Evolutionary conservation across 2,329 filamentous ascomycete species (phyloP).

Genomic region (Ramularia endophylla): DNA sequence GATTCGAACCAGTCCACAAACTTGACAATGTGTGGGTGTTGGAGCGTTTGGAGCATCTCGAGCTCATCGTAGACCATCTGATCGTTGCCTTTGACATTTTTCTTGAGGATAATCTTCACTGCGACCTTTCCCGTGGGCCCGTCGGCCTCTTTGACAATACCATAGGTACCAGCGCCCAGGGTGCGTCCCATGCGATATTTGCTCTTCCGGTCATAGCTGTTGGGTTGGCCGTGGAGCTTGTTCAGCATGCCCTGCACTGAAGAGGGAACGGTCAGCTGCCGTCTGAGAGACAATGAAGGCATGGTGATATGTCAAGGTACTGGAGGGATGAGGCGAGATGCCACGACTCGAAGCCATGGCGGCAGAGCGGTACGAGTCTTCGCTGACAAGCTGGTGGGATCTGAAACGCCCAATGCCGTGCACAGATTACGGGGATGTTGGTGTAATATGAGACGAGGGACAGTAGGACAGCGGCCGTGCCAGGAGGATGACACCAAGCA

Average conservation of each 20-base stretch:
- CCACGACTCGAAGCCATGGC: slow-evolving; percentile 1
- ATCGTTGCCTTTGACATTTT: slow-evolving; percentile 97
- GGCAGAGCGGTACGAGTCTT: background rate
- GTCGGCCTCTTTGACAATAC: slow-evolving; percentile 94
- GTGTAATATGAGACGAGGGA: too few relatives aligned
- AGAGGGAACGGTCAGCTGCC: slow-evolving; percentile 15
- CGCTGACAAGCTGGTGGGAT: too few relatives aligned
- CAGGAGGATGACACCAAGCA: background rate
- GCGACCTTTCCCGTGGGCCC: slow-evolving; percentile 80
- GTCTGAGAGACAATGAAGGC: slow-evolving; percentile 11
- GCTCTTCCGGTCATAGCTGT: slow-evolving; percentile 98
- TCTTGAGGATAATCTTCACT: slow-evolving; percentile 98
- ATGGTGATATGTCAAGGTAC: slow-evolving; percentile 9
- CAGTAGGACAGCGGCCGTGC: slow-evolving; percentile 1
- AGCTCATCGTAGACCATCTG: slow-evolving; percentile 98
- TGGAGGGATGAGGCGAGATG: slow-evolving; percentile 6
- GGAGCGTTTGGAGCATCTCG: slow-evolving; percentile 81
- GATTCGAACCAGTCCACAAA: slow-evolving; percentile 99
- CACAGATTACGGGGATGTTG: too few relatives aligned
- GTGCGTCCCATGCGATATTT: slow-evolving; percentile 91
- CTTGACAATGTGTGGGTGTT: slow-evolving; percentile 92
- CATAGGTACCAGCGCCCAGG: slow-evolving; percentile 94
- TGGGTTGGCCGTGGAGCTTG: slow-evolving; percentile 92
- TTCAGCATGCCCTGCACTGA: slow-evolving; percentile 63
- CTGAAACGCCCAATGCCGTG: too few relatives aligned